Base-by-base conservation (phyloP, 106 monocot species). In the Agapanthus africanus region DNA sequence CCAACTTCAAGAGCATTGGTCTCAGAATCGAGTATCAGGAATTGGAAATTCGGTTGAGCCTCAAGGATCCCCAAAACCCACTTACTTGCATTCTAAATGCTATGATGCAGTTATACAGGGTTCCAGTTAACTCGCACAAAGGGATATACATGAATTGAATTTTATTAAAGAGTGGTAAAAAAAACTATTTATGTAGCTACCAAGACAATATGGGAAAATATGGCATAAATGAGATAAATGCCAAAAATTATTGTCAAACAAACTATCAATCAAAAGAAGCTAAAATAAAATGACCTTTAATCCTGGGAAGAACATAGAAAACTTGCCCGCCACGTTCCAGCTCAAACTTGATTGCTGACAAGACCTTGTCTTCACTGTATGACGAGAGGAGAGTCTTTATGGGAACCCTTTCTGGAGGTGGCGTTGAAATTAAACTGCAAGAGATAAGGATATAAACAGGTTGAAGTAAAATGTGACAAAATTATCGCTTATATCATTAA, bases 321-420 rank as follows among this genome's bases (percentile, higher is more conserved):
- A 95, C 80, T 80, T 95, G 95, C 31, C 95, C 95, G 44, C 82
- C 86, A 67, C 95, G 91, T 63, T 84, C 85, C 65, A 95, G 54
- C 64, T 95, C 95, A 72, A 80, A 79, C 64, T 77, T 84, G 64
- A 95, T 87, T 51, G 95, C 95, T 67, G 76, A 80, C 44, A 88
- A 31, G 16, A 91, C 75, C 61, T 82, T 91, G 36, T 88, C 84
- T 70, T 91, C 78, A 59, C 82, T 82, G 73, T 86, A 91, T 42
- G 83, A 40, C 32, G 78, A 86, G 30, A 95, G 78, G 46, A 82
- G 74, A 71, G 95, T 91, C 71, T 67, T 95, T 73, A 95, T 87
- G 33, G 91, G 91, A 83, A 95, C 83, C 77, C 95, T 83, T 75
- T 95, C 95, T 42, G 95, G 95, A 68, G 95, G 95, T 71, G 95